Evolutionary conservation across 176 grass and related monocot genomes (phyloP), one percentile per base, ranked within the genome.

Genomic region (Carex myosuroides): DNA sequence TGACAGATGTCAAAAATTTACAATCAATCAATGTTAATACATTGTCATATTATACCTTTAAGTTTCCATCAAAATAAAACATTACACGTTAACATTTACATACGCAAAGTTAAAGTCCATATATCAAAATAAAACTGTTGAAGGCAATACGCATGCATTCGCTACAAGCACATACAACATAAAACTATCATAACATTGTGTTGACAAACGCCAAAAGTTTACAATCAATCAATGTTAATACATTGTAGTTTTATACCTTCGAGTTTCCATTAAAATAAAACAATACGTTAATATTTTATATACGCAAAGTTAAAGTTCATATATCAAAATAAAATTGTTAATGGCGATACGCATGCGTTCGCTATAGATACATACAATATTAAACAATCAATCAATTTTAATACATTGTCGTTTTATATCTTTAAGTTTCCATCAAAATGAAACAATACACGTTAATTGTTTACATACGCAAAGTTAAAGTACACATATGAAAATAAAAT

Each of bases 341-440:
- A 22, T 10, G 6, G 0, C 0, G 7, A 61, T 61, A 6, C 0
- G 0, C 18, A 7, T n/a, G 57, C 1, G 2, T n/a, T 59, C 0
- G 2, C 7, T 6, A 22, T 61, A 20, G n/a, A 13, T 0, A 6
- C 18, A 61, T 61, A 22, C 8, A 61, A 9, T n/a, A 61, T 8
- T 22, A 61, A 61, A 1, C 0, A 9, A 21, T 60, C 2, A 60
- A 24, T 26, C 26, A 26, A 26, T 26, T 26, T 26, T 26, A 26
- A 26, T 26, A 26, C 26, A 26, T 26, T 26, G n/a, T 62, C 60
- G 6, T 62, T 62, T 60, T 60, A 60, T 24, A 22, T 0, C 3
- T 62, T 62, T 24, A 22, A 24, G 21, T 62, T 60, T 62, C 60
- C 6, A 62, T 7, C 0, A 7, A 62, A 62, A 62, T 21, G 10